These are phyloP conservation scores for Vishniacozyma victoriae DNA, from an alignment of 768 basidiomycete genomes.

Conservation along the genomic window DNA sequence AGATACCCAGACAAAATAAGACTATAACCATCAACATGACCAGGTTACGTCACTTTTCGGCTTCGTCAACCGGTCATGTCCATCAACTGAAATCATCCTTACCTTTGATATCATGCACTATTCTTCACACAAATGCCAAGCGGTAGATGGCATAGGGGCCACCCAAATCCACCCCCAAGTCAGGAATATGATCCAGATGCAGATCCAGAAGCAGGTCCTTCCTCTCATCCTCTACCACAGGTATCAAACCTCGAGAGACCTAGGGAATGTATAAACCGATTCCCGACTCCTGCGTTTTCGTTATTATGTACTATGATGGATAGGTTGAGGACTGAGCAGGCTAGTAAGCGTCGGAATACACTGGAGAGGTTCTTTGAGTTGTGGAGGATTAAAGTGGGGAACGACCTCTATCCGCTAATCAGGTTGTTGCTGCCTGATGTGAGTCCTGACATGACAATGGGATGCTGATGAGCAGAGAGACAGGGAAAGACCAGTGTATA, in stretches of 20 bases:
- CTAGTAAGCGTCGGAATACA: conserved; percentile 64
- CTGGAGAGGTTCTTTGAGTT: conserved; percentile 73
- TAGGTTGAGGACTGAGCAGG: conserved; percentile 66
- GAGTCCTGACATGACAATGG: conserved; percentile 45
- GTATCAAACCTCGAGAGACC: conserved; percentile 26
- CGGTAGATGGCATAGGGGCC: too few species aligned
- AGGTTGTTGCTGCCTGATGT: conserved; percentile 82
- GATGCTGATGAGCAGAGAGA: conserved; percentile 70
- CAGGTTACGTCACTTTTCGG: too few species aligned
- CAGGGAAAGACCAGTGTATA: conserved; percentile 83
- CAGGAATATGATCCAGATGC: background rate
- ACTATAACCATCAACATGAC: too few species aligned
- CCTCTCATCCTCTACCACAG: conserved; percentile 14
- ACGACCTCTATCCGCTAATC: conserved; percentile 82
- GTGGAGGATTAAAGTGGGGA: conserved; percentile 79
- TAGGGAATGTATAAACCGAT: conserved; percentile 30
- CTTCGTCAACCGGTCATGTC: too few species aligned
- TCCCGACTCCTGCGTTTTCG: conserved; percentile 32
- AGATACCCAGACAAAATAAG: too few species aligned
- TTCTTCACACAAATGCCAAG: too few species aligned
- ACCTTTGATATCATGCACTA: too few species aligned
- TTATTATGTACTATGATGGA: conserved; percentile 60
- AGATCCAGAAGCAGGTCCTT: background rate
- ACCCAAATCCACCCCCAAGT: too few species aligned
- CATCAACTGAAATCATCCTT: too few species aligned